Evolutionary conservation across 2,329 filamentous ascomycete genomes (phyloP), one percentile per base, ranked within the genome.

Genomic region (Pestalotiopsis sp.): DNA sequence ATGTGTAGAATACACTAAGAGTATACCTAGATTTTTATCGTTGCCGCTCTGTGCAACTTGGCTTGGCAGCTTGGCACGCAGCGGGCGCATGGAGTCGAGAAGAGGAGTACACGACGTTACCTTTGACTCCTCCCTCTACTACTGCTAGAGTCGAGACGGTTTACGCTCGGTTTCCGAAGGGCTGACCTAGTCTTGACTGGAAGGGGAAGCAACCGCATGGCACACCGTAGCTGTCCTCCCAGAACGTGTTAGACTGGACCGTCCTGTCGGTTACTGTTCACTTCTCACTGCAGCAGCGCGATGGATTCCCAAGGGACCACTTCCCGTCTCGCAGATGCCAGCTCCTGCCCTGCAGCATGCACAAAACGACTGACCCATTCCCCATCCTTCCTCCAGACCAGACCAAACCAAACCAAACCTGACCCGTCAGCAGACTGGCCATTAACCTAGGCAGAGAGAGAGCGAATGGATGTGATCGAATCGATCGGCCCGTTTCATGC

Each of bases 111-210:
- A 20, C 20, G 11, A 52, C 45, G 45, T 52, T n/a, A 20, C 45
- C 17, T 52, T n/a, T 20, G 17, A 23, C 41, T 45, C 12, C 41
- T 45, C 13, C 31, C 31, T 36, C 31, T 36, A 45, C 41, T 45
- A 20, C 45, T 49, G 20, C 45, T n/a, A 23, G 45, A 20, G 17
- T n/a, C 45, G 17, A 27, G 36, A 62, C 25, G 27, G n/a, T 20
- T 20, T 36, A 62, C 12, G 13, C 31, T 62, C 59, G 59, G 59
- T 36, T 39, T 62, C 59, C 27, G 31, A 62, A 62, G 59, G 31
- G 59, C 59, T 62, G 59, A 62, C 25, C 59, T 62, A 62, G 59
- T 20, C 31, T 36, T 62, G 27, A 13, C 25, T 25, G n/a, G 56
- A 59, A 59, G 20, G 12, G 45, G 45, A 36, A 36, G 9, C 31